Evolutionary conservation across 345 rosid species (phyloP).

Genomic region (Eucalyptus regnans): DNA sequence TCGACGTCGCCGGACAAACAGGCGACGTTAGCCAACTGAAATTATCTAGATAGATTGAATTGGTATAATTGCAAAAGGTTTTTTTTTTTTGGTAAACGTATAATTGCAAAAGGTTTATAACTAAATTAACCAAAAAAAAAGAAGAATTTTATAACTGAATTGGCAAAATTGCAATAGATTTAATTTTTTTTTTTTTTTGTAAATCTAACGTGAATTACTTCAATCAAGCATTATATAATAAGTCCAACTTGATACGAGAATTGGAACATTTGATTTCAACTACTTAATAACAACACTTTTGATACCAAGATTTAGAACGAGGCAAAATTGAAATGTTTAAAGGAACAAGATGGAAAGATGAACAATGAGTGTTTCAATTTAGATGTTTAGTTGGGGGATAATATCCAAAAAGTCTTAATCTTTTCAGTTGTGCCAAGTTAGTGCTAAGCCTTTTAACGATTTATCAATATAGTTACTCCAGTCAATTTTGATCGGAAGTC

Average conservation of each 20-base stretch:
- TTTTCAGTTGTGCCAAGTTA: too few species aligned
- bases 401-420: not conserved
- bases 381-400: not conserved
- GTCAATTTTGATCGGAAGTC: not conserved
- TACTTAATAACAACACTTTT: not conserved
- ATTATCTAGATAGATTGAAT: too few species aligned
- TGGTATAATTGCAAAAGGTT: too few species aligned
- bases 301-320: not conserved
- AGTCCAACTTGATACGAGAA: not conserved
- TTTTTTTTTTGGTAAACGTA: too few species aligned
- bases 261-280: not conserved
- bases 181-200: too few species aligned
- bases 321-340: not conserved
- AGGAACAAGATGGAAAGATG: not conserved
- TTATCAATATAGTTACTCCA: too few species aligned
- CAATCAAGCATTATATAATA: not conserved
- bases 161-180: too few species aligned
- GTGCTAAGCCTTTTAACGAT: too few species aligned
- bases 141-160: too few species aligned
- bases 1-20: fast-evolving
- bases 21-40: fast-evolving
- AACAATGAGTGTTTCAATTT: not conserved
- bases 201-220: not conserved
- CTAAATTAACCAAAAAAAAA: too few species aligned
- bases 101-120: too few species aligned